Evolutionary conservation across 2,329 filamentous ascomycete genomes (phyloP).

Genomic region (Curvularia verruculosa): DNA sequence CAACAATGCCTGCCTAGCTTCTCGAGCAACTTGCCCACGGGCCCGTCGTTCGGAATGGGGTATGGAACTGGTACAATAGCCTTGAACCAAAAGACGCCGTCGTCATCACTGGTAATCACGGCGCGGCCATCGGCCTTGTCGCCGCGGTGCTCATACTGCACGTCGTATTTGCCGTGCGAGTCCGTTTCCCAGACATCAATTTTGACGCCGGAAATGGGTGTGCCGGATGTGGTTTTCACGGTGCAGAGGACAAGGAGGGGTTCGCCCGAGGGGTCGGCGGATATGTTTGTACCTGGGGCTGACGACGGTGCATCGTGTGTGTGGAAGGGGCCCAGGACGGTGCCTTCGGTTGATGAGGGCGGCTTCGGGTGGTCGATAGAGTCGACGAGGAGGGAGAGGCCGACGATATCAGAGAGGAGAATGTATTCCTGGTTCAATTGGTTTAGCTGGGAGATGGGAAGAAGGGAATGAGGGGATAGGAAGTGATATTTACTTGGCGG

Average conservation of each 20-base stretch:
- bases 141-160: constrained; percentile 69
- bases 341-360: constrained; percentile 71
- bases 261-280: constrained; percentile 71
- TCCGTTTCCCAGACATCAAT: constrained; percentile 89
- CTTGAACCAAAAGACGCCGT: constrained; percentile 83
- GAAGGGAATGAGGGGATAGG: too few species aligned
- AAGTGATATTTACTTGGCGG: constrained; percentile 63
- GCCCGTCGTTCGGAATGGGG: constrained; percentile 78
- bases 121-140: constrained; percentile 73
- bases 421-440: constrained; percentile 70
- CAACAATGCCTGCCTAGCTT: constrained; percentile 43
- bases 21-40: constrained; percentile 62
- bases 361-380: constrained; percentile 85
- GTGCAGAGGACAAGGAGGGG: constrained; percentile 76
- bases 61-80: constrained; percentile 86
- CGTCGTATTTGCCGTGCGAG: constrained; percentile 79
- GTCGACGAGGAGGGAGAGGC: constrained; percentile 80
- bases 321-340: constrained; percentile 82
- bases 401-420: constrained; percentile 78
- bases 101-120: constrained; percentile 69
- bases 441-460: background rate
- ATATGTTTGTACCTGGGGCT: constrained; percentile 65
- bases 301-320: constrained; percentile 73
- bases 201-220: constrained; percentile 68
- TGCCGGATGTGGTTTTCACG: constrained; percentile 68